A percentile compares a stretch with the other conserved stretches of the same genome.
Conservation (phyloP, 108 stramenopile species). For the Ochromonas danica region DNA sequence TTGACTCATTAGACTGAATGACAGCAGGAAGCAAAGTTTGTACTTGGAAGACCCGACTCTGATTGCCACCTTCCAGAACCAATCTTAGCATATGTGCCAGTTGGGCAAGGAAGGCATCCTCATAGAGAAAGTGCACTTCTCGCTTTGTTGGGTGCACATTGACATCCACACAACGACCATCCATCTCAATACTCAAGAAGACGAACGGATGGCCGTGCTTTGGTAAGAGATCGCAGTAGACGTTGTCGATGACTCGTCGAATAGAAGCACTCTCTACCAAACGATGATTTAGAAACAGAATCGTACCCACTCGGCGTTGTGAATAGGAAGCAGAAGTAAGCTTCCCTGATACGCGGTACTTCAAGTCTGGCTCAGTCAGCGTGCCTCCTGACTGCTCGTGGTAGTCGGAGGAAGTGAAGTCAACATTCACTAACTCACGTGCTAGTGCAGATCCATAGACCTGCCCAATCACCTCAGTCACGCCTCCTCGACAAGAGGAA, state of each 20-base stretch:
- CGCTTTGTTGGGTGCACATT: constrained; percentile 97
- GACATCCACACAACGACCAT: constrained; percentile 85
- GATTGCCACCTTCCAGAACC: constrained; percentile 50
- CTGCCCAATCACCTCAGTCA: constrained; percentile 72
- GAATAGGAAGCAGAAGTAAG: constrained; percentile 70
- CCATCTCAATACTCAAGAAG: constrained; percentile 75
- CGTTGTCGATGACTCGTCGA: constrained; percentile 73
- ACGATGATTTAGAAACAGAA: constrained; percentile 92
- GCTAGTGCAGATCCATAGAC: constrained; percentile 68
- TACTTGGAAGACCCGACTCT: constrained; percentile 56
- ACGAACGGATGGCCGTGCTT: constrained; percentile 77
- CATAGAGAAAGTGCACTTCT: constrained; percentile 88
- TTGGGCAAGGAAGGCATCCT: constrained; percentile 60
- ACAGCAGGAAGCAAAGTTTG: constrained; percentile 47
- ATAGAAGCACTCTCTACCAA: constrained; percentile 71
- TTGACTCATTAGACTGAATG: not conserved
- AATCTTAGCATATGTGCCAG: constrained; percentile 36
- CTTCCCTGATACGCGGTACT: not conserved
- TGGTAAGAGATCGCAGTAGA: constrained; percentile 71
- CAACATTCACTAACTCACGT: constrained; percentile 54
- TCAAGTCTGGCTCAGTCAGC: no score
- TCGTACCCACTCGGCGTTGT: constrained; percentile 62
- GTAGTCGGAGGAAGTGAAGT: constrained; percentile 41
- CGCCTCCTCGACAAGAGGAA: no score
- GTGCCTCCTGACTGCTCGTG: no score